Conservation (phyloP, 176 grass and related monocot genomes). For the Tuctoria greenei region DNA sequence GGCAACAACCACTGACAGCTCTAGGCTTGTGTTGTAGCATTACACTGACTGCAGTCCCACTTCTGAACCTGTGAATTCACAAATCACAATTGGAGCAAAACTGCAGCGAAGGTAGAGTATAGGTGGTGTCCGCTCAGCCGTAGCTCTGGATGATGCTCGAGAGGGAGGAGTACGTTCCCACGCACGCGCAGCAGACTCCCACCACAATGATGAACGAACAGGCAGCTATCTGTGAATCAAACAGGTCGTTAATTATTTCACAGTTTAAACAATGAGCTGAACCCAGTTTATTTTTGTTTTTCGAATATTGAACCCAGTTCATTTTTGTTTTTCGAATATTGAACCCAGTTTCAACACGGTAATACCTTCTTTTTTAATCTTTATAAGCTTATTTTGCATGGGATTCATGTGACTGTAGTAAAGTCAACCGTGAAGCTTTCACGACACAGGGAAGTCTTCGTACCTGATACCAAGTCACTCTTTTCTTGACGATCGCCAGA, state of each 20-base stretch:
- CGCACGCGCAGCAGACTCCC: slow-evolving; percentile 42
- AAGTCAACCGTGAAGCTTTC: background rate
- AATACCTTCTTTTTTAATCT: background rate
- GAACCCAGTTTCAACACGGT: too few species aligned
- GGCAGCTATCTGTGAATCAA: slow-evolving; percentile 31
- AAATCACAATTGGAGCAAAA: background rate
- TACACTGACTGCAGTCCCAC: too few species aligned
- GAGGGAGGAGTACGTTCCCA: slow-evolving; percentile 61
- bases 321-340: too few species aligned
- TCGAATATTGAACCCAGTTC: too few species aligned
- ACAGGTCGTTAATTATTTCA: background rate
- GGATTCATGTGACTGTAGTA: background rate
- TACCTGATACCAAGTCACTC: slow-evolving; percentile 78
- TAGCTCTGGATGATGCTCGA: slow-evolving; percentile 57
- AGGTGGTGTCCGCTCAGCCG: slow-evolving; percentile 9
- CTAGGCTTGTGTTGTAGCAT: too few species aligned
- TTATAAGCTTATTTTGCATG: slow-evolving; percentile 12
- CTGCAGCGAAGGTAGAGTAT: background rate
- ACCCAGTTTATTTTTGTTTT: background rate
- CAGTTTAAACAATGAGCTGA: background rate
- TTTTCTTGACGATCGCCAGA: slow-evolving; percentile 68
- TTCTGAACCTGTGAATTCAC: too few species aligned
- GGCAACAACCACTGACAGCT: too few species aligned
- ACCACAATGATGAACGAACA: slow-evolving; percentile 56
- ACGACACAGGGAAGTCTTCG: background rate